Conservation (phyloP, 768 basidiomycete species). For the Tricholoma terreum region DNA sequence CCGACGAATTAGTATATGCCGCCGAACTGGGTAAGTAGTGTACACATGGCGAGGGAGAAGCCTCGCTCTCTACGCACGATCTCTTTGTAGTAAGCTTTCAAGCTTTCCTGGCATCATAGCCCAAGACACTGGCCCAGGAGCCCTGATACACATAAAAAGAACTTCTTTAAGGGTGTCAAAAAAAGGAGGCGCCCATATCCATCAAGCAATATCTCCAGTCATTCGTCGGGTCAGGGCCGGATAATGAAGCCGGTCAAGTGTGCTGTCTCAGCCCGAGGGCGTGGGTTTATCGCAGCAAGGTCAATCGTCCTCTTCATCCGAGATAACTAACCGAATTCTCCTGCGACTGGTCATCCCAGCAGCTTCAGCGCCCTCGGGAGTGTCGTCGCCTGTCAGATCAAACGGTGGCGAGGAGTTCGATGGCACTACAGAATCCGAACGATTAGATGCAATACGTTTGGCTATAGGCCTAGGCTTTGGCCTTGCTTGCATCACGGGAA, state of each 20-base stretch:
- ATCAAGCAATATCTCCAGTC: not conserved
- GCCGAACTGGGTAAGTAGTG: not conserved
- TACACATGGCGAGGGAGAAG: not conserved
- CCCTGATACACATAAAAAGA: not conserved
- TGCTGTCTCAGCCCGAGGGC: not conserved
- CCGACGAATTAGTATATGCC: not conserved
- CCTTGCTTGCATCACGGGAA: slow-evolving; percentile 40
- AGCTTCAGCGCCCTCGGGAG: slow-evolving; percentile 5
- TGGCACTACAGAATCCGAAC: not conserved
- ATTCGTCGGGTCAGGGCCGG: not conserved
- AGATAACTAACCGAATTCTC: slow-evolving; percentile 30
- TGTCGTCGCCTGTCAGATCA: not conserved
- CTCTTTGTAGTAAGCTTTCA: not conserved
- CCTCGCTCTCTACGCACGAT: not conserved
- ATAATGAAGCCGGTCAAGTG: not conserved
- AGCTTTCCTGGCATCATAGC: not conserved
- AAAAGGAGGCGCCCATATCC: not conserved
- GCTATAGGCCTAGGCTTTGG: slow-evolving; percentile 38
- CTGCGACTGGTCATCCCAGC: slow-evolving; percentile 9
- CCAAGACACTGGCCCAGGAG: not conserved
- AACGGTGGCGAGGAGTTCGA: not conserved
- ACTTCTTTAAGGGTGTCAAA: not conserved
- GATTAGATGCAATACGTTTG: slow-evolving; percentile 2
- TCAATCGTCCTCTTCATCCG: slow-evolving; percentile 30
- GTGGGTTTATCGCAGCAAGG: not conserved